A percentile compares a stretch with the other conserved stretches of the same genome.
These are phyloP conservation scores for Alectoria sarmentosa DNA, from an alignment of 495 filamentous ascomycete species.

Conservation along the genomic window DNA sequence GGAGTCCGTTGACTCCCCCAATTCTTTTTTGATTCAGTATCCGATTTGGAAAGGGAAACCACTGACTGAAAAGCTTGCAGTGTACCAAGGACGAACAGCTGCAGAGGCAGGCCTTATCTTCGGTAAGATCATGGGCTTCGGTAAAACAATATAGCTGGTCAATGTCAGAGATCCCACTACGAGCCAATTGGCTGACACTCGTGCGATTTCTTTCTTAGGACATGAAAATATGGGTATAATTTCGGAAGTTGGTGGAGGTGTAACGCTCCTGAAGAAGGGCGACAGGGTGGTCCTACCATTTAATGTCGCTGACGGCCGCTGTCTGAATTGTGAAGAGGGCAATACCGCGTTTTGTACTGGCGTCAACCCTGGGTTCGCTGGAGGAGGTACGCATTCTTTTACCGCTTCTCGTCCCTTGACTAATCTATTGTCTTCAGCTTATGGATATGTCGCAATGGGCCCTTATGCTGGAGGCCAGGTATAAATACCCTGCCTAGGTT, in stretches of 20 bases:
- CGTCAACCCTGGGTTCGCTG: constrained; percentile 53
- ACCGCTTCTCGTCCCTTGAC: background rate
- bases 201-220: constrained; percentile 26
- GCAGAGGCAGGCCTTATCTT: constrained; percentile 47
- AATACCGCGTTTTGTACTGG: constrained; percentile 51
- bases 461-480: constrained; percentile 45
- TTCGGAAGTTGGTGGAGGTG: constrained; percentile 38
- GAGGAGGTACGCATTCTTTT: constrained; percentile 29
- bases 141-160: background rate
- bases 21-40: too few relatives aligned
- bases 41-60: too few relatives aligned
- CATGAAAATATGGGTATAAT: constrained; percentile 55
- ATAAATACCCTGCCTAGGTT: background rate
- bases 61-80: too few relatives aligned
- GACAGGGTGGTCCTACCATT: constrained; percentile 46
- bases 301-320: constrained; percentile 52
- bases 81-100: constrained; percentile 45
- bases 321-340: constrained; percentile 52
- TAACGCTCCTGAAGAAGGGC: constrained; percentile 40
- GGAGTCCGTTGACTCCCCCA: too few relatives aligned
- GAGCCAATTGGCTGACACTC: background rate
- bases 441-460: constrained; percentile 56
- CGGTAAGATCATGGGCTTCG: constrained; percentile 26
- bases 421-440: constrained; percentile 29
- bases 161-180: background rate